Evolutionary conservation across 306 rosid genomes (phyloP), one percentile per base, ranked within the genome.

Genomic region (Arachis stenosperma): DNA sequence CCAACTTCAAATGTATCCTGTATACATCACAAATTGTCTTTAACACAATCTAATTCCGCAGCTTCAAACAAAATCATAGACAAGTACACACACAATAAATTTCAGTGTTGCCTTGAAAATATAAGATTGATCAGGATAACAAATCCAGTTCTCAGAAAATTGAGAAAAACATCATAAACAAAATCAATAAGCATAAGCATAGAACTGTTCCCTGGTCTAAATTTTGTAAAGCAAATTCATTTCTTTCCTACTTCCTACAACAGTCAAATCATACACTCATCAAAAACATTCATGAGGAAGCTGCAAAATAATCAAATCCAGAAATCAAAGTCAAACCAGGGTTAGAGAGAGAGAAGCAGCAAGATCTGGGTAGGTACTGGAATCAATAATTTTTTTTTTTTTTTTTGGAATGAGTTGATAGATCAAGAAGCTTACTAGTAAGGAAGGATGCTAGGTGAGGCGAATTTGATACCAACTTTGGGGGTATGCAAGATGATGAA

Each of bases 391-490:
- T 59, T 8, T 50, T n/a, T 57, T 12, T 47, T 48, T 27, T 50
- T 39, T 57, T 15, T 47, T 48, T 27, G 42, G 37, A 47, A 41
- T 66, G 56, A 71, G 52, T 2, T 22, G 56, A 76, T 61, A 53
- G 81, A 81, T 79, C 79, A 6, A 8, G 65, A 48, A 62, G 69
- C 76, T 76, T 67, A 53, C 41, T 7, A 58, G 13, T 56, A 69
- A 11, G 9, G 36, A 46, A 59, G 65, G 59, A 57, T 66, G 55
- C 22, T 22, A 68, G 52, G 36, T 8, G 54, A 48, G 42, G 43
- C 15, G 33, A 65, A 50, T 11, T 75, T 76, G 62, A 37, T 30
- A 8, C 46, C 3, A 63, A 33, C 14, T 5, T 7, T 64, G 11
- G 5, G 12, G 74, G 48, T 17, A 37, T 36, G 43, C 12, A 77